A percentile compares a stretch with the other conserved stretches of the same genome.
Evolutionary conservation across 2,329 filamentous ascomycete genomes (phyloP).

Genomic region (Pseudocercospora ulei): DNA sequence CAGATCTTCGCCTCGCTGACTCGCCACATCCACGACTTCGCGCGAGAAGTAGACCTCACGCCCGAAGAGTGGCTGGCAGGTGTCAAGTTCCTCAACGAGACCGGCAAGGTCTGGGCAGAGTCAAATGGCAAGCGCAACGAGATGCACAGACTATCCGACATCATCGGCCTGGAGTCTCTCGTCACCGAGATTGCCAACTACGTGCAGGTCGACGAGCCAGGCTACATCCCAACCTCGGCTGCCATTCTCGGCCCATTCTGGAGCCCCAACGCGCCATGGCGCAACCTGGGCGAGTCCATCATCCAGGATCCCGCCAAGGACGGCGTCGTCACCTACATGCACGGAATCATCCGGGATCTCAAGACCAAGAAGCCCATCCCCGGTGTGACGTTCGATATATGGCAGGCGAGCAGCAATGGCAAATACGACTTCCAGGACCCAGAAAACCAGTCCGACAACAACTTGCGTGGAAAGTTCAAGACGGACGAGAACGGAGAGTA

Average conservation of each 20-base stretch:
- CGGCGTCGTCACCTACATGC: slow-evolving; percentile 56
- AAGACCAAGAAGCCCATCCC: slow-evolving; percentile 56
- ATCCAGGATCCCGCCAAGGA: slow-evolving; percentile 53
- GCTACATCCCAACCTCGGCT: slow-evolving; percentile 58
- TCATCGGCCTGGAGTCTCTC: slow-evolving; percentile 62
- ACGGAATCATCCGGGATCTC: slow-evolving; percentile 57
- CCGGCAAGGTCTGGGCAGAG: slow-evolving; percentile 7
- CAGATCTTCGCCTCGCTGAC: slow-evolving; percentile 56
- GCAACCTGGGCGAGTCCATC: slow-evolving; percentile 55
- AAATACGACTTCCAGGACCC: slow-evolving; percentile 63
- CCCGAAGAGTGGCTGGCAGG: slow-evolving; percentile 68
- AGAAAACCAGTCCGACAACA: slow-evolving; percentile 60
- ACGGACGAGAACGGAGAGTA: slow-evolving; percentile 61
- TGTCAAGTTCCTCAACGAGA: slow-evolving; percentile 61
- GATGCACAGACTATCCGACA: slow-evolving; percentile 61
- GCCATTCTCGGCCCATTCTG: slow-evolving; percentile 71
- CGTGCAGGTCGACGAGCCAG: slow-evolving; percentile 50
- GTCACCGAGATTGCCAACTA: slow-evolving; percentile 59
- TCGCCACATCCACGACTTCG: slow-evolving; percentile 67
- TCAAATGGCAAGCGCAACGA: slow-evolving; percentile 52
- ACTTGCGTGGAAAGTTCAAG: slow-evolving; percentile 66
- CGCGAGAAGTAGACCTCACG: slow-evolving; percentile 65
- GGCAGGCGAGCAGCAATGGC: slow-evolving; percentile 66
- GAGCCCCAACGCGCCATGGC: slow-evolving; percentile 62
- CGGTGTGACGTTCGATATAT: slow-evolving; percentile 64